Conservation (phyloP, 345 rosid genomes). For the Lepidium sativum region DNA sequence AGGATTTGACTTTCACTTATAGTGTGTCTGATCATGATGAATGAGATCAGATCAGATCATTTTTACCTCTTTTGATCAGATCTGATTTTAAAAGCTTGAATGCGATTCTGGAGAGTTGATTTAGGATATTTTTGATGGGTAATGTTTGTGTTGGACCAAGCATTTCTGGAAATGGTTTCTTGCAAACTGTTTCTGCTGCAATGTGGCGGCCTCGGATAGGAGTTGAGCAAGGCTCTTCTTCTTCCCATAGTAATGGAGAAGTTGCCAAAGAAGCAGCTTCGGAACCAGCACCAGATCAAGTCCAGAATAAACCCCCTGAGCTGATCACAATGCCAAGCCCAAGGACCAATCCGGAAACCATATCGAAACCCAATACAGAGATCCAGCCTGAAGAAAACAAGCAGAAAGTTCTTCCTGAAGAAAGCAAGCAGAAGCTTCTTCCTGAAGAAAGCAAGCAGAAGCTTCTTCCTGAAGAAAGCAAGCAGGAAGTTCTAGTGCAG, state of each 20-base stretch:
- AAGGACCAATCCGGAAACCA: constrained; percentile 19
- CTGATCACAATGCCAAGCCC: constrained; percentile 40
- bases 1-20: constrained; percentile 16
- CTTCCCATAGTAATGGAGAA: constrained; percentile 36
- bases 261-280: constrained; percentile 26
- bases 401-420: neutral
- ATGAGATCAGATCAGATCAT: constrained; percentile 22
- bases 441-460: too few relatives aligned
- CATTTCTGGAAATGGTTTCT: constrained; percentile 52
- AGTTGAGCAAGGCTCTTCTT: constrained; percentile 33
- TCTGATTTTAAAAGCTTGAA: constrained; percentile 31
- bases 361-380: constrained; percentile 17
- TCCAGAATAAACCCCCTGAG: constrained; percentile 68
- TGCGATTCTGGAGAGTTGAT: constrained; percentile 13
- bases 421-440: too few relatives aligned
- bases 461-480: neutral
- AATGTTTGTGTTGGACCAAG: constrained; percentile 80
- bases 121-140: constrained; percentile 44
- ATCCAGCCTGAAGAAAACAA: constrained; percentile 1
- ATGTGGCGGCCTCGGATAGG: constrained; percentile 59
- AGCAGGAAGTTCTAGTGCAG: constrained; percentile 27
- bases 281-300: constrained; percentile 37
- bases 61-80: constrained; percentile 16
- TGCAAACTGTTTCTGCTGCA: constrained; percentile 72
- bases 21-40: constrained; percentile 9